Conservation (phyloP, 2,329 filamentous ascomycete species). For the Escovopsis sp. region DNA sequence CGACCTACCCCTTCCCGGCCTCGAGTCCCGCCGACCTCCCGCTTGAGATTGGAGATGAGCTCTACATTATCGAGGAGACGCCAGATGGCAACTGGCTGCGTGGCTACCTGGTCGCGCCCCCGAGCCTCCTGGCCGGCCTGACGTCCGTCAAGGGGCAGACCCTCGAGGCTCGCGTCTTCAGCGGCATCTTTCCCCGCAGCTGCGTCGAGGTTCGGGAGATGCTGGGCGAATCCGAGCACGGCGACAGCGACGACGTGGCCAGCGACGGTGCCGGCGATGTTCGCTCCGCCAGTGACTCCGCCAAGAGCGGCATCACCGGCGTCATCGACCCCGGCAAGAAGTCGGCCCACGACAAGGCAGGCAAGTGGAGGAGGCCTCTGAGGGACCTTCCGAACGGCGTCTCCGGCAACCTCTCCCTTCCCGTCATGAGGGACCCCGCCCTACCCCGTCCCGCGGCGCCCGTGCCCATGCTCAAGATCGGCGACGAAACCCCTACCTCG, state of each 20-base stretch:
- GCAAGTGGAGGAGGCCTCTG: conserved; percentile 16
- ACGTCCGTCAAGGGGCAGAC: conserved; percentile 86
- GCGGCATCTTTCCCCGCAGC: conserved; percentile 90
- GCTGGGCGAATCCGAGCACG: conserved; percentile 56
- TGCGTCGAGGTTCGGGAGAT: conserved; percentile 93
- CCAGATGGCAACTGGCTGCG: conserved; percentile 86
- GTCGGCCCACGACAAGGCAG: conserved; percentile 16
- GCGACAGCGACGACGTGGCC: conserved; percentile 24
- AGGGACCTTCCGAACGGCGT: conserved; percentile 26
- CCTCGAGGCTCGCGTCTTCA: conserved; percentile 89
- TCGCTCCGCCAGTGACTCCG: conserved; percentile 31
- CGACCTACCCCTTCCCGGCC: conserved; percentile 84
- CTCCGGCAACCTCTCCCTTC: conserved; percentile 29
- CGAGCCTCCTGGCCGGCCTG: conserved; percentile 79
- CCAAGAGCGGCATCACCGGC: conserved; percentile 36
- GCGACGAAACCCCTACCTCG: conserved; percentile 89
- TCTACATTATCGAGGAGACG: conserved; percentile 97
- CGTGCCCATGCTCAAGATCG: conserved; percentile 93
- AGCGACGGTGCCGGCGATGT: conserved; percentile 19
- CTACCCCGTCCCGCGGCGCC: conserved; percentile 73
- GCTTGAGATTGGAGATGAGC: conserved; percentile 92
- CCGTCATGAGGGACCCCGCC: conserved; percentile 46
- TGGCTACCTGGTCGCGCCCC: conserved; percentile 88
- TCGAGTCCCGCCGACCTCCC: conserved; percentile 81
- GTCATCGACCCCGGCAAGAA: conserved; percentile 23